phyloP scores from a whole-genome alignment of 2,329 filamentous ascomycete genomes.

The Fusarium pseudograminearum region DNA sequence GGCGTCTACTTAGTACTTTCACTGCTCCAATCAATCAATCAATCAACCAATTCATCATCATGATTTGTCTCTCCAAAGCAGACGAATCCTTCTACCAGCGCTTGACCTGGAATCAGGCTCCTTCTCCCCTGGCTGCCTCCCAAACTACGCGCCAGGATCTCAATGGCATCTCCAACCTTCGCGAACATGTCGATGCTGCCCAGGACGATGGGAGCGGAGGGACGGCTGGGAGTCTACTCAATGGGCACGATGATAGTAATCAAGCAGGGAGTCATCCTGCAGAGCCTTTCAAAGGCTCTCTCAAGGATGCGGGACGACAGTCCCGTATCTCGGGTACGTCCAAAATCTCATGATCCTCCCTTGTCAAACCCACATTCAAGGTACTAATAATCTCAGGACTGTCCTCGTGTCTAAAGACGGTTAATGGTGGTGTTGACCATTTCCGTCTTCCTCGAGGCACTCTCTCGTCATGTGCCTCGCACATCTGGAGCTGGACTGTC shows the following conservation, averaged over 20 bases:
- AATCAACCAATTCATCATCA: constrained; percentile 13
- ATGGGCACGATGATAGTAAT: constrained; percentile 47
- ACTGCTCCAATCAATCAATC: not conserved
- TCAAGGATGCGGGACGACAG: constrained; percentile 49
- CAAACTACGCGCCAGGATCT: constrained; percentile 67
- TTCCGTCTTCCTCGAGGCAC: constrained; percentile 50
- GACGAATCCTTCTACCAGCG: constrained; percentile 63
- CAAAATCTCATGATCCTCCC: constrained; percentile 10
- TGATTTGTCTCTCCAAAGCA: constrained; percentile 68
- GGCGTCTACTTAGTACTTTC: constrained; percentile 10
- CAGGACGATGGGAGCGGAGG: constrained; percentile 51
- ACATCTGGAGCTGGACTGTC: constrained; percentile 56
- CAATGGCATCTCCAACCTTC: constrained; percentile 66
- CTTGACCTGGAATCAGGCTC: constrained; percentile 66
- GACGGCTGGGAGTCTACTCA: constrained; percentile 35
- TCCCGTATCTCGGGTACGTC: constrained; percentile 46
- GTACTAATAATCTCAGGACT: constrained; percentile 33
- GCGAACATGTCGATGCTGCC: constrained; percentile 56
- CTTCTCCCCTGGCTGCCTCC: constrained; percentile 60
- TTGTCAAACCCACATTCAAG: constrained; percentile 6
- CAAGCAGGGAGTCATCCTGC: constrained; percentile 37
- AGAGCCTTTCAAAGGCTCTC: constrained; percentile 29
- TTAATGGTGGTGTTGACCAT: constrained; percentile 58
- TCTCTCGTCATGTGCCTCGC: constrained; percentile 48
- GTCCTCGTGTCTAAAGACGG: constrained; percentile 51